Evolutionary conservation across 805 yeast genomes (phyloP).

Genomic region (Candida palmyrensis): DNA sequence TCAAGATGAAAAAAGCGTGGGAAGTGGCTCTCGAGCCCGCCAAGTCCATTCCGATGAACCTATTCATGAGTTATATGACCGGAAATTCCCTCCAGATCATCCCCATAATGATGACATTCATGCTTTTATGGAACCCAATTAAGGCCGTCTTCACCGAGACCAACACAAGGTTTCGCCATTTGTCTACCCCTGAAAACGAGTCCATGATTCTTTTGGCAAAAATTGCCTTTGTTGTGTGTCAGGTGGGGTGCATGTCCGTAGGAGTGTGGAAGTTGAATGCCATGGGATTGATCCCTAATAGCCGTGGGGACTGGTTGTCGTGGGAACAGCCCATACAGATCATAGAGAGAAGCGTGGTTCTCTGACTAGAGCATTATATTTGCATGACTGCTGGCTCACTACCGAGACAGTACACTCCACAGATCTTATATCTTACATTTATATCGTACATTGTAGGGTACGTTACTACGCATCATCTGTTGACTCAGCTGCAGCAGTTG

Average conservation of each 20-base stretch:
- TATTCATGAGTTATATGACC: conserved; percentile 87
- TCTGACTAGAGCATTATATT: too few relatives aligned
- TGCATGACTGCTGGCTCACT: too few relatives aligned
- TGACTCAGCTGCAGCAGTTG: too few relatives aligned
- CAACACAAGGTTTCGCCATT: conserved; percentile 47
- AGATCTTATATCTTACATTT: too few relatives aligned
- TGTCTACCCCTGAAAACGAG: conserved; percentile 33
- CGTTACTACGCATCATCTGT: too few relatives aligned
- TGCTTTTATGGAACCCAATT: conserved; percentile 74
- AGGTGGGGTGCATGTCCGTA: conserved; percentile 54
- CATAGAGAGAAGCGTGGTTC: conserved; percentile 8
- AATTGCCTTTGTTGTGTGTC: conserved; percentile 30
- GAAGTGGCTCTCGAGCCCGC: conserved; percentile 79
- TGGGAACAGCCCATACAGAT: conserved; percentile 56
- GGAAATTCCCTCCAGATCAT: conserved; percentile 87
- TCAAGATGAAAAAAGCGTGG: conserved; percentile 71
- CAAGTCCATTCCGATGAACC: conserved; percentile 82
- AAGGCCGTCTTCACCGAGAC: conserved; percentile 61
- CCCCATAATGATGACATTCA: conserved; percentile 84
- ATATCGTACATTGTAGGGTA: too few relatives aligned
- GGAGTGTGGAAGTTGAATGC: conserved; percentile 81
- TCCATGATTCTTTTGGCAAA: conserved; percentile 23
- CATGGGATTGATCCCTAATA: conserved; percentile 91
- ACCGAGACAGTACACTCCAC: too few relatives aligned
- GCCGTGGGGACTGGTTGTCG: conserved; percentile 84